Evolutionary conservation across 2,329 filamentous ascomycete species (phyloP), one percentile per base, ranked within the genome.

Genomic region (Torrubiellomyces zombiae): DNA sequence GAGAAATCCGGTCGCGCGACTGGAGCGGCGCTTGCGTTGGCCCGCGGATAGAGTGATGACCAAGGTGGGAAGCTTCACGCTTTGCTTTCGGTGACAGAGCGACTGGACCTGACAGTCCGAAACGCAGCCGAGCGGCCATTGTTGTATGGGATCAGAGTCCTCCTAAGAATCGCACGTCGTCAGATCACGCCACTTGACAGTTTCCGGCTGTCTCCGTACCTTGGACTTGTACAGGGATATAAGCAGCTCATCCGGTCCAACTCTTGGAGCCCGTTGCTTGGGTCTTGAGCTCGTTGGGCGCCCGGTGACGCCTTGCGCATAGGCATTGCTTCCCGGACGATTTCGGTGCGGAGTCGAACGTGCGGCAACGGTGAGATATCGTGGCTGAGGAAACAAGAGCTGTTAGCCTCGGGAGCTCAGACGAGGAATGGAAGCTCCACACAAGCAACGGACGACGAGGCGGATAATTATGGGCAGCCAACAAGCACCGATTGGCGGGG

Each of bases 21-120:
- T 75, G 23, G 71, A 75, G 31, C 71, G 59, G 24, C 71, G 63
- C 38, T 74, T 75, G 28, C 67, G 62, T 33, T 70, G 53, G 42
- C 68, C 73, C 34, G 75, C 68, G 18, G 59, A 55, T 23, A 75
- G 48, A 33, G 54, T 64, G 18, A 75, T 41, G 22, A 72, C 52
- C 9, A 76, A 55, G 5, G 71, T 75, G 2, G 67, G 67, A 6
- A 69, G 46, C 4, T 63, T 53, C 8, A 65, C 60, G 1, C 63
- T 63, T 38, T 73, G 67, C 38, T 75, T 75, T 25, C 68, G 63
- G 37, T 74, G 63, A 20, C 67, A 55, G 10, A 73, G 35, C 42
- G 60, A 58, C 40, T 72, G 66, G 16, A 73, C 56, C 33, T 67
- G 58, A 35, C 66, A 75, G 28, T 67, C 63, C 27, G 55, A 55